Base-by-base conservation (phyloP, 805 yeast species). In the Metahyphopichia silvanorum region DNA sequence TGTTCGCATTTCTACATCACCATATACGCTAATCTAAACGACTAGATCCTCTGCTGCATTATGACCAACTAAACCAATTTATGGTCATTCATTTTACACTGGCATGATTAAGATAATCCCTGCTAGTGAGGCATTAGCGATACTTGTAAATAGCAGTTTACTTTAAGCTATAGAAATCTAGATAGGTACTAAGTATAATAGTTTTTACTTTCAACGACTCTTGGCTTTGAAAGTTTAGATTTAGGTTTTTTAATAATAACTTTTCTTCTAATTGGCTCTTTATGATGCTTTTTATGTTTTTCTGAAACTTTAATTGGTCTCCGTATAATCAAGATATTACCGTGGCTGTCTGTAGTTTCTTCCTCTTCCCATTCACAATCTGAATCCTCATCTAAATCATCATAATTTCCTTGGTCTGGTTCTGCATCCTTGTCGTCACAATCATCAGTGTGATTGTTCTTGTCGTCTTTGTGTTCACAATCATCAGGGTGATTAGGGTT, bases 361-460 rank as follows among this genome's bases (percentile, higher is more conserved):
- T 37, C 39, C 33, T 51, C 57, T 38, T 48, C 52, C 57, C 55
- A 50, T 29, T 40, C 42, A 27, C 42, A 36, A 6, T 38, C 47
- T 16, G 33, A 41, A 6, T 39, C 46, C 6, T 32, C 29, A 1
- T 31, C 43, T 14, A 5, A 11, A 19, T 18, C 23, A 16, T 30
- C 22, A 25, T 29, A 30, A 12, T 18, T 24, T 22, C 27, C 6
- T 21, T 5, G 32, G 29, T 24, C 15, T 35, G 36, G 20, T 19
- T 22, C n/a, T 15, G 21, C 22, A 22, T 13, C 5, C 5, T 21
- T 16, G 17, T 14, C n/a, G 11, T 33, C 36, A 20, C 25, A 14
- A 10, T 19, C 28, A 6, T 36, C 33, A 5, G 30, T 22, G 12
- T 25, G 34, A 9, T 32, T 34, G 24, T 34, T 35, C 12, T 31